phyloP scores from a whole-genome alignment of 2,329 filamentous ascomycete genomes.

The Leptographium wingfieldii region DNA sequence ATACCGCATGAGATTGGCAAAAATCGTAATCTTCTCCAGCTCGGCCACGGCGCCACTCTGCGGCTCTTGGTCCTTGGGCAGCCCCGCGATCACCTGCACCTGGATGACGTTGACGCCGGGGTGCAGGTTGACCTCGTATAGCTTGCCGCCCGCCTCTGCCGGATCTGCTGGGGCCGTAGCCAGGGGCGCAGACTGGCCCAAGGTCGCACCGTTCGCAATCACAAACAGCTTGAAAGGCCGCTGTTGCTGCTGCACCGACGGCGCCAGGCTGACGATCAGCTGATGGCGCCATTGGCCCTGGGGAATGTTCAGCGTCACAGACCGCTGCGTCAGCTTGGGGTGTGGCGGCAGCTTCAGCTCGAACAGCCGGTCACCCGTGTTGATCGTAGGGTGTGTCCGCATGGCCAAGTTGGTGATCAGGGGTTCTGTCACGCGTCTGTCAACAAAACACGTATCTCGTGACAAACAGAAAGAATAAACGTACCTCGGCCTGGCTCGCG shows the following conservation, averaged over 20 bases:
- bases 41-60: constrained; percentile 53
- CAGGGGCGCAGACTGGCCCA: constrained; percentile 35
- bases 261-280: constrained; percentile 52
- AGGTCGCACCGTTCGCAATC: constrained; percentile 51
- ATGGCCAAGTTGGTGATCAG: constrained; percentile 55
- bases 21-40: constrained; percentile 66
- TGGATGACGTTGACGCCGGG: constrained; percentile 68
- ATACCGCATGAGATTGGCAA: constrained; percentile 53
- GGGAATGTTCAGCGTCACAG: constrained; percentile 58
- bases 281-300: constrained; percentile 57
- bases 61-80: constrained; percentile 45
- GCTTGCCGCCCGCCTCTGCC: constrained; percentile 43
- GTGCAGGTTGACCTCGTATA: constrained; percentile 62
- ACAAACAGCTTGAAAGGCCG: constrained; percentile 70
- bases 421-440: constrained; percentile 37
- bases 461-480: constrained; percentile 1
- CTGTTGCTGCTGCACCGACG: constrained; percentile 43
- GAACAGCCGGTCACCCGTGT: constrained; percentile 45
- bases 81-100: constrained; percentile 62
- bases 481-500: constrained; percentile 31
- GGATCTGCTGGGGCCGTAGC: constrained; percentile 42
- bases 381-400: constrained; percentile 54
- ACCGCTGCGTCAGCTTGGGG: constrained; percentile 54
- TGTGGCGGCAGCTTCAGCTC: constrained; percentile 53
- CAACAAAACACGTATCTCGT: not conserved